Evolutionary conservation across 306 rosid genomes (phyloP), one percentile per base, ranked within the genome.

Genomic region (Inga leiocalycina): DNA sequence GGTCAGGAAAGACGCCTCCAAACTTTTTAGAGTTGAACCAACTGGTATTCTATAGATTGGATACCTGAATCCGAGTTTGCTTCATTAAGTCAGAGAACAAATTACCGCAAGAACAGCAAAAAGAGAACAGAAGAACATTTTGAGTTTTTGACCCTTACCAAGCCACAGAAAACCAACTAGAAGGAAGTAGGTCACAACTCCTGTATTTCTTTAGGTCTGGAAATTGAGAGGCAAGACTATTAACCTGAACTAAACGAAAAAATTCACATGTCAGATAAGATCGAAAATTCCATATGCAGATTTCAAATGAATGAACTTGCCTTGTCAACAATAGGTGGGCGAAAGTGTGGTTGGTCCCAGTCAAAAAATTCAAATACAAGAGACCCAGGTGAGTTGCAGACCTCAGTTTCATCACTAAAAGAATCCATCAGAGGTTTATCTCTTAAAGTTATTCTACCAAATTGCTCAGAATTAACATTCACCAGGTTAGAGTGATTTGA

Each of bases 101-200:
- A 32, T 6, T 46, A 70, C 72, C 22, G 32, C 46, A 66, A 74
- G 34, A 54, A 8, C 65, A 17, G 3, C 59, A 72, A 76, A 76
- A 49, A 52, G 65, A 76, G 45, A 51, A 59, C 51, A 24, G 15
- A n/a, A 48, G 14, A 56, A 71, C 30, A 72, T 34, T 78, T 67
- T 27, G 30, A 27, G 30, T 27, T 27, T 27, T 27, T 74, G 74
- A 45, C 16, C 74, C 49, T 61, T 84, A 90, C 97, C 97, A 92
- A 32, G 97, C 92, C 27, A 92, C 94, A 44, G 90, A 92, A 76
- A 92, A 54, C 94, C 97, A 92, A 70, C 97, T 92, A 13, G 65
- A 13, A 20, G 91, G 92, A 32, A 82, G 65, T 62, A 92, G 80
- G n/a, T 92, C 97, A 81, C 74, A 87, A 46, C 97, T 92, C 68